Conservation (phyloP, 2,329 filamentous ascomycete genomes). For the Neonectria coccinea region DNA sequence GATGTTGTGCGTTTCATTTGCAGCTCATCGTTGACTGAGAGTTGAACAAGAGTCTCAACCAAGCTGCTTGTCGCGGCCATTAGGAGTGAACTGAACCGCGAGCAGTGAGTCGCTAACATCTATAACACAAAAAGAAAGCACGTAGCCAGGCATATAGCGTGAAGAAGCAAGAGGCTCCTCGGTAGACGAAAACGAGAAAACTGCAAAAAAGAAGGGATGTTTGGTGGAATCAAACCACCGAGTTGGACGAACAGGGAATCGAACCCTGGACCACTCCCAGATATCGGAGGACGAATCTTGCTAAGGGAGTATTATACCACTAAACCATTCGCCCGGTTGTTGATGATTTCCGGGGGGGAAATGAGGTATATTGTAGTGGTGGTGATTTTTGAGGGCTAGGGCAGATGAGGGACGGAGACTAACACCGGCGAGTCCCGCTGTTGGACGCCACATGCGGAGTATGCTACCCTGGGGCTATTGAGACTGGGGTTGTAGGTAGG, state of each 20-base stretch:
- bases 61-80: neutral
- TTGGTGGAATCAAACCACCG: constrained; percentile 31
- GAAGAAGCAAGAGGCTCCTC: neutral
- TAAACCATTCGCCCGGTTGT: constrained; percentile 40
- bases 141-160: neutral
- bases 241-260: constrained; percentile 43
- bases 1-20: constrained; percentile 3
- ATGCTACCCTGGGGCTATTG: constrained; percentile 5
- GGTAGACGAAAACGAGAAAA: neutral
- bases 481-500: neutral
- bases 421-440: constrained; percentile 3
- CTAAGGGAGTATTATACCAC: constrained; percentile 44
- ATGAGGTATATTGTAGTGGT: constrained; percentile 27
- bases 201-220: constrained; percentile 32
- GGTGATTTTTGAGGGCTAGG: constrained; percentile 13
- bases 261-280: constrained; percentile 44
- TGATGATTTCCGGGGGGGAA: constrained; percentile 1
- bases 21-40: constrained; percentile 6
- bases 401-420: constrained; percentile 5
- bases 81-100: neutral
- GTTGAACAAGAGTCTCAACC: constrained; percentile 9
- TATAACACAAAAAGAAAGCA: neutral
- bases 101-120: too few species aligned
- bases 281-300: constrained; percentile 31
- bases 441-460: neutral